Evolutionary conservation across 2,329 filamentous ascomycete genomes (phyloP).

Genomic region (Teratosphaeria zuluensis): DNA sequence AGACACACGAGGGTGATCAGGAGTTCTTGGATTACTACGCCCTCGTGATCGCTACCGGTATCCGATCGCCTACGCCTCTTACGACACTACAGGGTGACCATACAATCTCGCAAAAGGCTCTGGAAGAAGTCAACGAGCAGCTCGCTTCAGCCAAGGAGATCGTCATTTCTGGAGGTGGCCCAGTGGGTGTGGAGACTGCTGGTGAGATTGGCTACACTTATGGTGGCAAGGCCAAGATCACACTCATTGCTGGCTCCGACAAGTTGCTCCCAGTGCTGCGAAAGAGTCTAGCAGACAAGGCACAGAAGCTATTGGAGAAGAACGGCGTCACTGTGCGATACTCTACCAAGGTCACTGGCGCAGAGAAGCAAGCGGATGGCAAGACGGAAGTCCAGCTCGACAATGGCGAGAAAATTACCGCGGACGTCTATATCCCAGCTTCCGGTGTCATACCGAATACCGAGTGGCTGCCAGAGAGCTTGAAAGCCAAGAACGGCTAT

Average conservation of each 20-base stretch:
- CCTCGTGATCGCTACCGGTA: slow-evolving; percentile 48
- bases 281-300: slow-evolving; percentile 29
- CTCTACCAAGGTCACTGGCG: slow-evolving; percentile 15
- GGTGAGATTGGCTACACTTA: slow-evolving; percentile 26
- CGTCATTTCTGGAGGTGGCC: slow-evolving; percentile 28
- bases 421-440: slow-evolving; percentile 46
- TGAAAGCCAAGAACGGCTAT: slow-evolving; percentile 36
- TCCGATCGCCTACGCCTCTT: slow-evolving; percentile 35
- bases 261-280: slow-evolving; percentile 35
- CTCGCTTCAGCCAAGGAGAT: slow-evolving; percentile 27
- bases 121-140: slow-evolving; percentile 23
- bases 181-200: slow-evolving; percentile 29
- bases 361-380: slow-evolving; percentile 26
- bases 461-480: slow-evolving; percentile 38
- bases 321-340: slow-evolving; percentile 34
- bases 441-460: slow-evolving; percentile 45
- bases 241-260: slow-evolving; percentile 32
- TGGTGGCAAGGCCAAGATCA: slow-evolving; percentile 35
- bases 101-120: slow-evolving; percentile 20
- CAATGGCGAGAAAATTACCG: slow-evolving; percentile 37
- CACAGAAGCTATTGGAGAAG: slow-evolving; percentile 37
- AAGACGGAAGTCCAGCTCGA: slow-evolving; percentile 35
- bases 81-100: slow-evolving; percentile 35
- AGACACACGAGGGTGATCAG: slow-evolving; percentile 20
- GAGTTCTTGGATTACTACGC: slow-evolving; percentile 40